Base-by-base conservation (phyloP, 2,329 filamentous ascomycete species). In the Epichloe coenophiala region DNA sequence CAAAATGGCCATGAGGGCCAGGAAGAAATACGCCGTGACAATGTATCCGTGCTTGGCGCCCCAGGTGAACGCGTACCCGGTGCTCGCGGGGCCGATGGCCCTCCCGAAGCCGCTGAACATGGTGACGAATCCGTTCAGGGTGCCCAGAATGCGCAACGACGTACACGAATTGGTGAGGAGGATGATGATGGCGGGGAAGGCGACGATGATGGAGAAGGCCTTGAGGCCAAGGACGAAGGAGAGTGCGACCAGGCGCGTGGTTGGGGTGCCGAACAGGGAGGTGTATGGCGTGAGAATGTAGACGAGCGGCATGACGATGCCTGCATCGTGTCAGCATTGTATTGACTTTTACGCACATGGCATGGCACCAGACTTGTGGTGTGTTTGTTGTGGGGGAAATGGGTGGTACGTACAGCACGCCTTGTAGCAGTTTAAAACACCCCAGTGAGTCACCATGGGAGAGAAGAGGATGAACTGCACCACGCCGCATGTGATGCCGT, bases 391-490 rank as follows among this genome's bases (percentile, higher is more conserved):
- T 31, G 23, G 3, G 23, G 42, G 42, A 15, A 36, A 6, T 17
- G 8, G 17, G 15, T 17, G 15, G 21, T 13, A 62, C 71, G 55
- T 64, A 73, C 72, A 70, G 57, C 82, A 81, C n/a, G 75, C 67
- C 55, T 80, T 81, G 58, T 88, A 83, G 64, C 86, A 93, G 48
- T 71, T 75, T 15, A 95, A 70, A 0, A 89, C 80, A 5, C 91
- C 91, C 55, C 80, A 88, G 21, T 74, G 75, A 35, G 79, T 74
- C 45, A 89, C 89, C 1, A 91, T 68, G 0, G 78, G 73, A 0
- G 91, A 89, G 63, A 95, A 96, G 50, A 94, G 61, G 47, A 93
- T 70, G 64, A 98, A 95, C 64, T 97, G 93, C 44, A 88, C 78
- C 17, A 93, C 57, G 60, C 90, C 88, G 57, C 87, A 88, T 9